Evolutionary conservation across 129 eudicot species (phyloP).

Genomic region (Arctium minus): DNA sequence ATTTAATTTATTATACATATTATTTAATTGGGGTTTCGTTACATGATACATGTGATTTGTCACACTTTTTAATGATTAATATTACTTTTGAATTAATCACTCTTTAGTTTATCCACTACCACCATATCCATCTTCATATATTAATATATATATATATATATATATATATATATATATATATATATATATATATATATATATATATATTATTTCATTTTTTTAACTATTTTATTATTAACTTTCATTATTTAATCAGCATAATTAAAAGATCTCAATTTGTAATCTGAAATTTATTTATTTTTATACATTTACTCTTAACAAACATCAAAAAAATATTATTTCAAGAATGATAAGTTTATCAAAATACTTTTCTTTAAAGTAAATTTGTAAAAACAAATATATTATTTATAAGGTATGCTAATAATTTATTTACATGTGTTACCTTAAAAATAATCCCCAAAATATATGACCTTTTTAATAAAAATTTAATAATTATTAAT

Average conservation of each 20-base stretch:
- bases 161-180: no score
- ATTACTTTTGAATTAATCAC: background rate
- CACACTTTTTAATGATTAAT: slow-evolving; percentile 4
- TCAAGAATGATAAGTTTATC: background rate
- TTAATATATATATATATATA: no score
- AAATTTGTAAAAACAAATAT: background rate
- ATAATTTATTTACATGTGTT: no score
- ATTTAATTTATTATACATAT: background rate
- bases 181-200: no score
- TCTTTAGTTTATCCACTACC: background rate
- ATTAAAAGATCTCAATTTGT: background rate
- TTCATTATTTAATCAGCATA: background rate
- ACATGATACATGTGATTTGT: slow-evolving; percentile 13
- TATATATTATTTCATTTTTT: no score
- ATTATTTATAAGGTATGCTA: background rate
- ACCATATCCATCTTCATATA: background rate
- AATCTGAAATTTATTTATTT: background rate
- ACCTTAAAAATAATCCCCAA: no score
- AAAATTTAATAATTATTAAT: no score
- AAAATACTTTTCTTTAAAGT: background rate
- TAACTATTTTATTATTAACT: background rate
- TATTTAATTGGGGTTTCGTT: background rate
- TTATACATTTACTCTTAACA: no score
- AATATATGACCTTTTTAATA: no score
- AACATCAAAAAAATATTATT: no score